Conservation (phyloP, 768 basidiomycete genomes). For the Leccinum disarticulatum region DNA sequence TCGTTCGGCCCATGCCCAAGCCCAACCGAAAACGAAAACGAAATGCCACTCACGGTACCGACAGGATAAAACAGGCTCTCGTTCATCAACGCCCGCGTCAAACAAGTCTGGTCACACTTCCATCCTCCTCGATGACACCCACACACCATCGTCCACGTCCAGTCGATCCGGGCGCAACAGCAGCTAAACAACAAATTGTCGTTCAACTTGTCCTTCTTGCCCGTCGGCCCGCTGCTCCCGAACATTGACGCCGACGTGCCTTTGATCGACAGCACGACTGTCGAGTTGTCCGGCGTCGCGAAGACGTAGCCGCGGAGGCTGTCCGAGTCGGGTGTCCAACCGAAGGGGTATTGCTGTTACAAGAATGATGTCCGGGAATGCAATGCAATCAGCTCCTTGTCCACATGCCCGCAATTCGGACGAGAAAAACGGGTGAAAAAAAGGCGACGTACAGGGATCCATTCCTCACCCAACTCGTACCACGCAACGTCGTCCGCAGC, state of each 20-base stretch:
- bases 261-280: conserved; percentile 87
- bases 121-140: conserved; percentile 79
- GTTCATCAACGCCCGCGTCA: conserved; percentile 70
- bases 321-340: conserved; percentile 88
- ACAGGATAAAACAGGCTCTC: conserved; percentile 90
- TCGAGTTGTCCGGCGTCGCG: conserved; percentile 77
- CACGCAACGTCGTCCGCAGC: conserved; percentile 60
- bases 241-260: conserved; percentile 83
- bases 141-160: conserved; percentile 94
- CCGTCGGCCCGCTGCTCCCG: conserved; percentile 79
- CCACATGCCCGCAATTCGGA: neutral
- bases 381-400: neutral
- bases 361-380: neutral
- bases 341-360: conserved; percentile 62
- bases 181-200: conserved; percentile 93
- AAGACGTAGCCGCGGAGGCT: conserved; percentile 93
- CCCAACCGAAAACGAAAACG: neutral
- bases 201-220: conserved; percentile 88
- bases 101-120: conserved; percentile 79
- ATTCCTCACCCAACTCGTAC: conserved; percentile 72
- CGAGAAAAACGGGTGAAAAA: neutral
- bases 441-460: conserved; percentile 49
- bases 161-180: conserved; percentile 90
- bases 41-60: conserved; percentile 63
- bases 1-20: neutral